A percentile compares a stretch with the other conserved stretches of the same genome.
Evolutionary conservation across 306 rosid genomes (phyloP).

Genomic region (Cicer arietinum): DNA sequence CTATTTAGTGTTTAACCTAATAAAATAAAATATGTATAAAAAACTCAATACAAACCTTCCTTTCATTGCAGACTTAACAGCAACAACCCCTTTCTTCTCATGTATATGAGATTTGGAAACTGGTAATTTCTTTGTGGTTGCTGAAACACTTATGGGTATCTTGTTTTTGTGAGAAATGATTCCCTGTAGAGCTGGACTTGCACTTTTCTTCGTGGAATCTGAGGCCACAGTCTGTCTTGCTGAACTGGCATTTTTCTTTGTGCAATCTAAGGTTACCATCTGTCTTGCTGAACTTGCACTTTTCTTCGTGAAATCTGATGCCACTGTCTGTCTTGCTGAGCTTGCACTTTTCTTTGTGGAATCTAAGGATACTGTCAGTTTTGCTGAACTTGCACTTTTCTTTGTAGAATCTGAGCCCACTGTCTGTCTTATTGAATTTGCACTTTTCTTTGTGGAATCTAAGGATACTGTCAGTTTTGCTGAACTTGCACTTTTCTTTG

Average conservation of each 20-base stretch:
- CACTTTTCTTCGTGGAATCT: constrained; percentile 52
- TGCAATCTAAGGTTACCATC: constrained; percentile 39
- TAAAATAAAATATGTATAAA: not conserved
- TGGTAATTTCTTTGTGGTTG: constrained; percentile 53
- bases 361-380: constrained; percentile 3
- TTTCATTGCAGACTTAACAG: constrained; percentile 44
- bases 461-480: not conserved
- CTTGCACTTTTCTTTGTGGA: constrained; percentile 54
- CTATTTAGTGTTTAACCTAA: constrained; percentile 22
- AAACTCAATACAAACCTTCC: constrained; percentile 63
- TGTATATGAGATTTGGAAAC: constrained; percentile 45
- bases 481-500: constrained; percentile 6
- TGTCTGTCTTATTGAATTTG: constrained; percentile 42
- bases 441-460: constrained; percentile 52
- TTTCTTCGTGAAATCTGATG: constrained; percentile 38
- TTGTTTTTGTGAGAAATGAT: constrained; percentile 48
- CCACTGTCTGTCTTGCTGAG: constrained; percentile 39
- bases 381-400: constrained; percentile 4
- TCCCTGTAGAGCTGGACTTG: constrained; percentile 42
- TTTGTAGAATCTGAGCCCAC: constrained; percentile 37
- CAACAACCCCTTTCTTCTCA: constrained; percentile 57
- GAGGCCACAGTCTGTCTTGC: constrained; percentile 46
- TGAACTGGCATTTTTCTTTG: not conserved
- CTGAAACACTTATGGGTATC: constrained; percentile 51
- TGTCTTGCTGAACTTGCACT: constrained; percentile 37